Conservation (phyloP, 2,329 filamentous ascomycete genomes). For the Trichoderma pleuroti region DNA sequence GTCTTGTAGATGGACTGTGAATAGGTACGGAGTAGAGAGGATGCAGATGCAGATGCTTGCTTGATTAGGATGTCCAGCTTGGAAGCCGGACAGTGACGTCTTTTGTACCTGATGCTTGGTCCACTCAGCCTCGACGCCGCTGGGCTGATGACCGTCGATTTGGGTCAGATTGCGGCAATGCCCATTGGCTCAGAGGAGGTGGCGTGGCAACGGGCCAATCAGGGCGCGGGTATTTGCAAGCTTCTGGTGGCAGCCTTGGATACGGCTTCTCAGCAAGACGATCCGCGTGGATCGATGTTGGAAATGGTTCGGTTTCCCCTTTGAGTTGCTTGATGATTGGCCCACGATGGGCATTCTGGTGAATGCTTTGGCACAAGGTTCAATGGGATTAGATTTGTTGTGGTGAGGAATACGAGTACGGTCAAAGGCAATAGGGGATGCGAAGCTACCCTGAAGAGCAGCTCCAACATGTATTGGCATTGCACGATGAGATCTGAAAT, state of each 20-base stretch:
- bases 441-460: not conserved
- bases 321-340: not conserved
- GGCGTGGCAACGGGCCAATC: constrained; percentile 17
- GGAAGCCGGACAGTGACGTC: constrained; percentile 12
- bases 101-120: constrained; percentile 20
- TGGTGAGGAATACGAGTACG: not conserved
- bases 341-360: not conserved
- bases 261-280: not conserved
- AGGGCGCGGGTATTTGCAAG: constrained; percentile 20
- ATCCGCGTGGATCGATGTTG: not conserved
- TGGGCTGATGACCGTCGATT: constrained; percentile 4
- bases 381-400: not conserved
- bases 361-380: not conserved
- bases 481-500: not conserved
- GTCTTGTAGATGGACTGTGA: not conserved
- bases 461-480: not conserved
- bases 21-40: not conserved
- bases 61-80: not conserved
- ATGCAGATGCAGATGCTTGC: not conserved
- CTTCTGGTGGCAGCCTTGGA: constrained; percentile 5
- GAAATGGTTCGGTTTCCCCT: not conserved
- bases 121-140: not conserved
- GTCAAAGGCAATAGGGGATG: not conserved
- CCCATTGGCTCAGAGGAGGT: constrained; percentile 16
- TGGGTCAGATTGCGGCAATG: not conserved